These are phyloP conservation scores for Penicillium bovifimosum DNA, from an alignment of 495 filamentous ascomycete genomes.

Conservation along the genomic window DNA sequence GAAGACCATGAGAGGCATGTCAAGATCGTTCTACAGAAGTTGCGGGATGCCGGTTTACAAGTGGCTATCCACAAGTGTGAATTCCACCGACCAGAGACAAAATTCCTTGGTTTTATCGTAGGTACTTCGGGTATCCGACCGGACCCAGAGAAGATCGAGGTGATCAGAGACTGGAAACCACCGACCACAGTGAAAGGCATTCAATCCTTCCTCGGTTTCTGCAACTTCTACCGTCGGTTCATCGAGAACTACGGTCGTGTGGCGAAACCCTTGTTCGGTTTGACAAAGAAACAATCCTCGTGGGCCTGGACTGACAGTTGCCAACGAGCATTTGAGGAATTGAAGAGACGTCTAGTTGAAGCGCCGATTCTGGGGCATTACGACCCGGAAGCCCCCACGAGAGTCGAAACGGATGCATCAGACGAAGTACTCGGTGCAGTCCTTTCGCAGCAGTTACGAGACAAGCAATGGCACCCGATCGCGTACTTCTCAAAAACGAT, in stretches of 20 bases:
- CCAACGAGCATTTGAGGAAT: constrained; percentile 1
- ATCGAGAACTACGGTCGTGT: constrained; percentile 21
- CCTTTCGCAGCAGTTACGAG: constrained; percentile 18
- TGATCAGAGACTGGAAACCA: constrained; percentile 16
- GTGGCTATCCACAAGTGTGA: too few species aligned
- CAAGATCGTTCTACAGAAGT: too few species aligned
- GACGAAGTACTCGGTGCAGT: constrained; percentile 9
- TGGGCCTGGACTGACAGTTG: too few species aligned
- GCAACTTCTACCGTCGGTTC: constrained; percentile 28
- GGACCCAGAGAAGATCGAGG: constrained; percentile 15
- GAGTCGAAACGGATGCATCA: constrained; percentile 17
- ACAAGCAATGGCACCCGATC: too few species aligned
- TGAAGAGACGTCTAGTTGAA: constrained; percentile 8
- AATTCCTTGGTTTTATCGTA: constrained; percentile 4
- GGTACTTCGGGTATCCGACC: constrained; percentile 16
- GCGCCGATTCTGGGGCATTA: constrained; percentile 12
- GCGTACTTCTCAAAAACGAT: too few species aligned
- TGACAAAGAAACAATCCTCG: constrained; percentile 2
- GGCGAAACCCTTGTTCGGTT: neutral
- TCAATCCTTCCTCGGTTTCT: constrained; percentile 27
- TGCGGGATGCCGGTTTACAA: too few species aligned
- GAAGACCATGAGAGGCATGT: too few species aligned
- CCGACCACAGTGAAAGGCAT: too few species aligned
- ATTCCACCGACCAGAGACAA: too few species aligned
- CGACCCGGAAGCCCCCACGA: neutral